These are phyloP conservation scores for Malassezia caprae DNA, from an alignment of 1,284 basidiomycete genomes.

Conservation along the genomic window DNA sequence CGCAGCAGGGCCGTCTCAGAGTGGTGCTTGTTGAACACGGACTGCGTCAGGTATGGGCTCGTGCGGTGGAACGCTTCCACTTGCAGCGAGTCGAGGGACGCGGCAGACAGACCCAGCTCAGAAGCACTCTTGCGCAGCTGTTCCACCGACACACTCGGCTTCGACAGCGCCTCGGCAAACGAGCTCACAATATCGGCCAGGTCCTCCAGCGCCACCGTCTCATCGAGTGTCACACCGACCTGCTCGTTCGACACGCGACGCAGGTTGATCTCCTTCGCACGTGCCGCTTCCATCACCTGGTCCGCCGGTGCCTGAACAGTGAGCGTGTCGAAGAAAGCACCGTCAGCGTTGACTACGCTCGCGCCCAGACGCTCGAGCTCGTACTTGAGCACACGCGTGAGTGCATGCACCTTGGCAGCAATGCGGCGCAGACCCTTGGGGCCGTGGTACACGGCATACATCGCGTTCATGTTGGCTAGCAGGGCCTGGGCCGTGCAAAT, in stretches of 20 bases:
- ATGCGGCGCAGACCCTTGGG: slow-evolving; percentile 75
- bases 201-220: slow-evolving; percentile 61
- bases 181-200: slow-evolving; percentile 68
- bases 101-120: slow-evolving; percentile 26
- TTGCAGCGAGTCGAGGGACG: slow-evolving; percentile 25
- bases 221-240: slow-evolving; percentile 85
- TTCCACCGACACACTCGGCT: slow-evolving; percentile 34
- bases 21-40: slow-evolving; percentile 79
- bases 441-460: slow-evolving; percentile 76
- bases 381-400: slow-evolving; percentile 68
- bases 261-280: slow-evolving; percentile 76
- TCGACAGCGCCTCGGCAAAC: slow-evolving; percentile 56
- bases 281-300: slow-evolving; percentile 55
- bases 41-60: slow-evolving; percentile 68
- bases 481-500: slow-evolving; percentile 47
- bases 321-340: slow-evolving; percentile 80
- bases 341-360: slow-evolving; percentile 52
- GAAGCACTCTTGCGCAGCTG: slow-evolving; percentile 28
- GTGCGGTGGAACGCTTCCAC: slow-evolving; percentile 57
- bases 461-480: slow-evolving; percentile 45
- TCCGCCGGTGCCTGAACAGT: slow-evolving; percentile 67
- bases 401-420: slow-evolving; percentile 78
- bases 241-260: slow-evolving; percentile 65
- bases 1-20: slow-evolving; percentile 94
- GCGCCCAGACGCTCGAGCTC: slow-evolving; percentile 66